Conservation (phyloP, 306 rosid genomes). For the Lupinus albus region DNA sequence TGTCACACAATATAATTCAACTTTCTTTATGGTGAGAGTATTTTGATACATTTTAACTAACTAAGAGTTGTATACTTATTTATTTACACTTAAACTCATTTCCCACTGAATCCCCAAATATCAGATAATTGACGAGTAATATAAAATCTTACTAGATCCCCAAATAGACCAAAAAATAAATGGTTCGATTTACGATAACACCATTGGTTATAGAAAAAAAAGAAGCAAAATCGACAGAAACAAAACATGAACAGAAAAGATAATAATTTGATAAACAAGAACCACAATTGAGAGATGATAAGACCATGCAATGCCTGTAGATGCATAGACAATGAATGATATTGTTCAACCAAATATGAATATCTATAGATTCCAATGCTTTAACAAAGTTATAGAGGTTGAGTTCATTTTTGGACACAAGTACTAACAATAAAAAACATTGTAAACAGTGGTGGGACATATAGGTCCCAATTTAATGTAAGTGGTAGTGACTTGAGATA, state of each 20-base stretch:
- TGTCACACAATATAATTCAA: too few species aligned
- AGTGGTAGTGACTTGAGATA: conserved; percentile 18
- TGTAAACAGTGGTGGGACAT: conserved; percentile 31
- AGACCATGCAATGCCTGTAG: conserved; percentile 40
- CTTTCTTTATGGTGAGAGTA: too few species aligned
- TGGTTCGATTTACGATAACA: too few species aligned
- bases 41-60: too few species aligned
- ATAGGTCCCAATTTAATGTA: conserved; percentile 7
- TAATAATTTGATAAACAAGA: conserved; percentile 40
- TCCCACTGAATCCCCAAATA: too few species aligned
- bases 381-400: conserved; percentile 1
- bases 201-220: too few species aligned
- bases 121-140: too few species aligned
- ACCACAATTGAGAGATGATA: conserved; percentile 32
- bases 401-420: conserved; percentile 10
- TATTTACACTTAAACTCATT: too few species aligned
- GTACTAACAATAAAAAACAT: conserved; percentile 22
- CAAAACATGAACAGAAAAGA: conserved; percentile 32
- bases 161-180: too few species aligned
- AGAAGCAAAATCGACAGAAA: conserved; percentile 21
- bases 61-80: too few species aligned
- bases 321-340: conserved; percentile 45
- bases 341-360: conserved; percentile 39
- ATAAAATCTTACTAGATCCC: too few species aligned
- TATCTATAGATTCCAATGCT: conserved; percentile 36